Evolutionary conservation across 495 filamentous ascomycete genomes (phyloP).

Genomic region (Lasiosphaeris hirsuta): DNA sequence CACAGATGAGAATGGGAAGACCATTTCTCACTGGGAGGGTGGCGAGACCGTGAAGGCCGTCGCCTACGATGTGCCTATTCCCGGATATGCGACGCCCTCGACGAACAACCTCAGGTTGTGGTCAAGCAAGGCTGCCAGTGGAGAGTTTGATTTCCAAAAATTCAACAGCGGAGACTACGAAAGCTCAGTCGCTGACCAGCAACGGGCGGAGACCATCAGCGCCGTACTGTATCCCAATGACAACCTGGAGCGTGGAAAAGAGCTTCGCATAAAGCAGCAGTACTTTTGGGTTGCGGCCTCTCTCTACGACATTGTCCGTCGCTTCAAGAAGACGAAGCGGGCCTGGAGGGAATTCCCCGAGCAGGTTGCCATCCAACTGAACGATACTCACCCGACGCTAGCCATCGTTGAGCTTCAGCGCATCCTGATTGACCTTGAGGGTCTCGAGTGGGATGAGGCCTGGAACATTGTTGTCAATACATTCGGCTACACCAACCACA

Average conservation of each 20-base stretch:
- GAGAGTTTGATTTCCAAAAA: conserved; percentile 99
- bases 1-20: conserved; percentile 73
- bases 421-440: conserved; percentile 85
- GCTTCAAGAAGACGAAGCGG: conserved; percentile 95
- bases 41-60: conserved; percentile 91
- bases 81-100: conserved; percentile 81
- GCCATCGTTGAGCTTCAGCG: conserved; percentile 94
- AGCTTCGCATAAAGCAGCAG: conserved; percentile 96
- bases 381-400: conserved; percentile 95
- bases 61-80: conserved; percentile 93
- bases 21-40: conserved; percentile 73
- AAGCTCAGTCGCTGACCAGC: conserved; percentile 92
- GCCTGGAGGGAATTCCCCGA: conserved; percentile 90
- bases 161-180: conserved; percentile 99
- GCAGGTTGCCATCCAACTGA: conserved; percentile 94
- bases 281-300: conserved; percentile 99
- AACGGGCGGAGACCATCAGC: conserved; percentile 94
- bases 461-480: conserved; percentile 71
- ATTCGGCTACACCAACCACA: conserved; percentile 98
- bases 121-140: conserved; percentile 94
- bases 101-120: conserved; percentile 96
- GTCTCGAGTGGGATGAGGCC: conserved; percentile 88
- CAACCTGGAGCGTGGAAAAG: conserved; percentile 93
- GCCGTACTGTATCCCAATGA: conserved; percentile 98
- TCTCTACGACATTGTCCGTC: conserved; percentile 88